Conservation (phyloP, 805 yeast species). For the Myxozyma neotropica region DNA sequence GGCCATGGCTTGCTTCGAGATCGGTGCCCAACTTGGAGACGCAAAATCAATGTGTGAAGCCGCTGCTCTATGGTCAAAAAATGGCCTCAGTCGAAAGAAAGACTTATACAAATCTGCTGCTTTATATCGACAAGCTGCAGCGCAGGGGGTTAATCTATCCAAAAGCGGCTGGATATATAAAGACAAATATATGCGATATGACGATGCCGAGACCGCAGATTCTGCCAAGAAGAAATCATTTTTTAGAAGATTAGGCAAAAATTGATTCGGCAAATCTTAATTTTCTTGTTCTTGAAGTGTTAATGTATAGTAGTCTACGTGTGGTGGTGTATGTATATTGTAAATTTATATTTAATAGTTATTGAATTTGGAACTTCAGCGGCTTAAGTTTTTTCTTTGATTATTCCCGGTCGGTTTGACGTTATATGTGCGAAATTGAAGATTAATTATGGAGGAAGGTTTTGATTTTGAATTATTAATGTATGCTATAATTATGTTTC, state of each 20-base stretch:
- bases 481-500: too few relatives aligned
- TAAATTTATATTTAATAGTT: too few relatives aligned
- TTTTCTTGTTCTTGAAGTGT: too few relatives aligned
- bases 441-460: too few relatives aligned
- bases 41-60: constrained; percentile 69
- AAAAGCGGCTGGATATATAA: constrained; percentile 56
- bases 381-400: too few relatives aligned
- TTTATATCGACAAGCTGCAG: constrained; percentile 68
- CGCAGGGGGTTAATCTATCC: constrained; percentile 59
- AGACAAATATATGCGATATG: constrained; percentile 12
- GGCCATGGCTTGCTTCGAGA: constrained; percentile 62
- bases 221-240: not conserved
- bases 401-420: too few relatives aligned
- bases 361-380: too few relatives aligned
- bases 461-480: too few relatives aligned
- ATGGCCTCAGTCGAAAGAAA: constrained; percentile 55
- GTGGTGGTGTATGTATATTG: too few relatives aligned
- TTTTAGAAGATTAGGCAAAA: constrained; percentile 1
- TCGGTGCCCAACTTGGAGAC: constrained; percentile 68
- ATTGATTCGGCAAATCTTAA: not conserved
- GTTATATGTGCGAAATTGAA: too few relatives aligned
- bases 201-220: not conserved
- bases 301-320: too few relatives aligned
- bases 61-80: constrained; percentile 66
- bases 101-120: constrained; percentile 66